phyloP scores from a whole-genome alignment of 2,329 filamentous ascomycete species.

The Monilinia polystroma region DNA sequence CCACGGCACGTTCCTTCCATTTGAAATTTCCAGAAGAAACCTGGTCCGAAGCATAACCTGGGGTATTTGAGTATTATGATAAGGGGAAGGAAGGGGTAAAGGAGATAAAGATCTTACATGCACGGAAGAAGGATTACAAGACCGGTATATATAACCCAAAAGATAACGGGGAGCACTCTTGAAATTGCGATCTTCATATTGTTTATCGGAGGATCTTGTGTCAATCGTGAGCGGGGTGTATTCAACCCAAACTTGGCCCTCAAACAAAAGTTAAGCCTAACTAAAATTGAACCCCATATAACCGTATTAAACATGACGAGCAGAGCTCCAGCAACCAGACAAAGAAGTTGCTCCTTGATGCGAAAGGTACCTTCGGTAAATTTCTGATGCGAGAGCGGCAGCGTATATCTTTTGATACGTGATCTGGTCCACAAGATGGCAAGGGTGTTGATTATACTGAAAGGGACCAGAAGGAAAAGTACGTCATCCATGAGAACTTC shows the following conservation, averaged over 20 bases:
- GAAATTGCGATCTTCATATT: background rate
- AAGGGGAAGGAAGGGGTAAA: too few relatives aligned
- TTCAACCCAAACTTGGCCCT: background rate
- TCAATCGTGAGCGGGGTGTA: background rate
- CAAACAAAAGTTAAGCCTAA: background rate
- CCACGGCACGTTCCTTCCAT: background rate
- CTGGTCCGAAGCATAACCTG: background rate
- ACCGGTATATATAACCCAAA: background rate
- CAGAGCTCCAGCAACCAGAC: fast-evolving
- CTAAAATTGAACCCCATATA: background rate
- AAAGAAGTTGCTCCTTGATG: background rate
- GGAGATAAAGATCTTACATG: background rate
- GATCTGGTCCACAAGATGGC: background rate
- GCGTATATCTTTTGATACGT: background rate
- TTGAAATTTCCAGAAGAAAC: background rate
- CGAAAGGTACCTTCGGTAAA: background rate
- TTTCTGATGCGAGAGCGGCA: background rate
- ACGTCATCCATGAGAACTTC: background rate
- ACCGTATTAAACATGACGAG: background rate
- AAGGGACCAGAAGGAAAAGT: fast-evolving
- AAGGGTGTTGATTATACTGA: background rate
- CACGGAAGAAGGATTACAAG: background rate
- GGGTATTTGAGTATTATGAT: background rate
- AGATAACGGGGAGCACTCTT: background rate
- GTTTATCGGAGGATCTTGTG: background rate